Evolutionary conservation across 1,139 yeast species (phyloP).

Genomic region (Yarrowia galli): DNA sequence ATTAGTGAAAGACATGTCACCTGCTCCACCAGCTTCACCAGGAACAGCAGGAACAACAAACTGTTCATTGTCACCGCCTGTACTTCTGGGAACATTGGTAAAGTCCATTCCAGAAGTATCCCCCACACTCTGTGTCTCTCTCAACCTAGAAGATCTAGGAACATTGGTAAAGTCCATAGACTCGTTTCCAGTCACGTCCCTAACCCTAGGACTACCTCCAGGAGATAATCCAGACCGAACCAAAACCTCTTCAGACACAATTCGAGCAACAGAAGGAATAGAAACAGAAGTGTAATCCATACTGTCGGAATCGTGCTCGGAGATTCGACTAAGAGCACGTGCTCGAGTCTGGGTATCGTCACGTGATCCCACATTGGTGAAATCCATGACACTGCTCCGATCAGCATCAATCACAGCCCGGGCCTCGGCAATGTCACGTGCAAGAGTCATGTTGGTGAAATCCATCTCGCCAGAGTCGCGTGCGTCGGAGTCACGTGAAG

Average conservation of each 20-base stretch:
- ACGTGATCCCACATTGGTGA: background rate
- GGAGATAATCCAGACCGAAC: constrained; percentile 21
- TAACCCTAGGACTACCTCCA: constrained; percentile 4
- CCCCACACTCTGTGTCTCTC: background rate
- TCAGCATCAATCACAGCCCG: background rate
- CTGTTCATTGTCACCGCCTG: background rate
- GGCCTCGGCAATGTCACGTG: constrained; percentile 20
- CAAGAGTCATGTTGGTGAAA: constrained; percentile 15
- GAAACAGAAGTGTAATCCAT: constrained; percentile 18
- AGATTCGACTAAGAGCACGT: constrained; percentile 7
- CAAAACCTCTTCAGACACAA: constrained; percentile 12
- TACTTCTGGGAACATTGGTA: background rate
- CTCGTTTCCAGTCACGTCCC: constrained; percentile 1
- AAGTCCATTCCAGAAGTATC: constrained; percentile 1
- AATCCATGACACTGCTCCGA: background rate
- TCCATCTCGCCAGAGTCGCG: constrained; percentile 23
- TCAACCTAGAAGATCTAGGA: background rate
- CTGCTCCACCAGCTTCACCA: too few species aligned
- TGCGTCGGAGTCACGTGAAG: background rate
- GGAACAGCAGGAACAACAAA: constrained; percentile 3
- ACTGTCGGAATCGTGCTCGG: constrained; percentile 6
- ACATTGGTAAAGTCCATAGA: constrained; percentile 25
- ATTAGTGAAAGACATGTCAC: constrained; percentile 17
- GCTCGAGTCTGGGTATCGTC: background rate
- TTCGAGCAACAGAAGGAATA: constrained; percentile 6